Base-by-base conservation (phyloP, 2,329 filamentous ascomycete genomes). In the Nothopassalora personata region DNA sequence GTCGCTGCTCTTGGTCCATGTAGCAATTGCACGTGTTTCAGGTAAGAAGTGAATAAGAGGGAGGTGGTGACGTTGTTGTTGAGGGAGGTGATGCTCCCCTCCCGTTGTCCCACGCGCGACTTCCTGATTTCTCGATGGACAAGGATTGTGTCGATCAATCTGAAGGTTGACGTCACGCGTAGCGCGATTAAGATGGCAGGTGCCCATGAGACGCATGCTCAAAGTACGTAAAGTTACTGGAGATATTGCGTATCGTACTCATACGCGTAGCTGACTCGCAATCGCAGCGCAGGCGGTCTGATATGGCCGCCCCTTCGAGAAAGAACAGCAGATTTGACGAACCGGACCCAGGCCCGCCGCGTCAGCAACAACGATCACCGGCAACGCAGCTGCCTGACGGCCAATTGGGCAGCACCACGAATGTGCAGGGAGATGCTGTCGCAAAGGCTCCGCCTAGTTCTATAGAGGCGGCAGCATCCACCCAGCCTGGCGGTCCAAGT, bases 291-390 rank as follows among this genome's bases (percentile, higher is more conserved):
- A 55, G 55, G 30, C 31, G 13, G 46, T 51, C 31, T 50, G 54
- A 54, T 36, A 66, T 66, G 64, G 64, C 64, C 45, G 64, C 64
- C 45, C 64, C 64, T 2, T 62, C 57, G 59, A 57, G 66, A n/a
- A 69, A 68, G 59, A 67, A 67, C 59, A 64, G 58, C 56, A 66
- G 61, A 45, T 53, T 65, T 47, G 54, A 62, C 47, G 58, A 62
- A 30, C 53, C 58, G 54, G 54, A 60, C 59, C 36, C 56, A 28
- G 47, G 49, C 48, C 54, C 51, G 57, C 11, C 33, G 46, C 54
- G 34, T 28, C 30, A 39, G 19, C 55, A 43, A 28, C 33, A 46
- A 43, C 18, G 46, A 48, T 31, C 53, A 43, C 15, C 36, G 15
- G 15, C 36, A 43, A 13, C 36, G 36, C 36, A 39, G 36, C 36